Percentiles rank a stretch among this genome's conserved stretches.
Evolutionary conservation across 805 yeast species (phyloP).

Genomic region (Zygotorulaspora florentina): DNA sequence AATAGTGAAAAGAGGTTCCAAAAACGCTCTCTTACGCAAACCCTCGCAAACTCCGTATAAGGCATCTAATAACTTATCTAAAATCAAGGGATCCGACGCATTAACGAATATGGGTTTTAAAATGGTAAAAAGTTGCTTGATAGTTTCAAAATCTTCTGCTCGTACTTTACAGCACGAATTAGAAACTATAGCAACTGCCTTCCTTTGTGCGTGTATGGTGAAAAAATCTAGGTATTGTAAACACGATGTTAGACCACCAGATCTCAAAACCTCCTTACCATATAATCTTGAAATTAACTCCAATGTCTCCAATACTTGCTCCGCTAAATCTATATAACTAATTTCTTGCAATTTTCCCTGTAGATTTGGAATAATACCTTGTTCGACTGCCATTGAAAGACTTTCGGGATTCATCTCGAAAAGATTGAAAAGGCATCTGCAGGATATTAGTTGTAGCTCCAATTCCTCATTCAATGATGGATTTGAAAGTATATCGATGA

Average conservation of each 20-base stretch:
- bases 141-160: slow-evolving; percentile 40
- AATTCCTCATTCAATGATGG: slow-evolving; percentile 57
- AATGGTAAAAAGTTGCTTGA: slow-evolving; percentile 55
- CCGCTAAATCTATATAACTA: slow-evolving; percentile 84
- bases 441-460: slow-evolving; percentile 78
- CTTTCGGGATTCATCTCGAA: slow-evolving; percentile 69
- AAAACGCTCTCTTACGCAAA: slow-evolving; percentile 15
- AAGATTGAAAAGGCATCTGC: slow-evolving; percentile 78
- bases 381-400: slow-evolving; percentile 55
- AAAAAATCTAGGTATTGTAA: slow-evolving; percentile 80
- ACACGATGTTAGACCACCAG: slow-evolving; percentile 60
- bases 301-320: slow-evolving; percentile 76
- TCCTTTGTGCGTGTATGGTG: slow-evolving; percentile 82
- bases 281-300: slow-evolving; percentile 59
- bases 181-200: slow-evolving; percentile 69
- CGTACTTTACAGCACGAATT: slow-evolving; percentile 56
- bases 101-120: slow-evolving; percentile 51
- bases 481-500: slow-evolving; percentile 56
- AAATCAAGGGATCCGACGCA: slow-evolving; percentile 45
- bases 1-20: slow-evolving; percentile 24
- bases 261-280: slow-evolving; percentile 48
- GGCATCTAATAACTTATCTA: slow-evolving; percentile 21
- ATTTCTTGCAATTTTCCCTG: slow-evolving; percentile 66
- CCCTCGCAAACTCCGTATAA: slow-evolving; percentile 29
- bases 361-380: slow-evolving; percentile 62